Conservation (phyloP, 2,329 filamentous ascomycete genomes). For the Westerdykella sp. region DNA sequence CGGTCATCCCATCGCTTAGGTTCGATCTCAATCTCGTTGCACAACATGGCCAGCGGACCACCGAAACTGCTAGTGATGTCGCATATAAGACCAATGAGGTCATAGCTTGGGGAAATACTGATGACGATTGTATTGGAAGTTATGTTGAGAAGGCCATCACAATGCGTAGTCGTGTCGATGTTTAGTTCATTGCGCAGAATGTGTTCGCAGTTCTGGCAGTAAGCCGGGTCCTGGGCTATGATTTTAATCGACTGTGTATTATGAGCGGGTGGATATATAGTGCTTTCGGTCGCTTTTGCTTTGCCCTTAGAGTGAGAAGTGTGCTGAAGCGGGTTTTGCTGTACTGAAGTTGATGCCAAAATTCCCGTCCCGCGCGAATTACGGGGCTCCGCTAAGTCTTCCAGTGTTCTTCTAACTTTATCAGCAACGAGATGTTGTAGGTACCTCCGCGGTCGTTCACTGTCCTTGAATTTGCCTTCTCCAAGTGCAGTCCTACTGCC, state of each 20-base stretch:
- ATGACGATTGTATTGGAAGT: constrained; percentile 2
- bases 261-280: neutral
- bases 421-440: constrained; percentile 2
- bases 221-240: constrained; percentile 3
- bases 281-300: too few species aligned
- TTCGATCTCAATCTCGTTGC: constrained; percentile 1
- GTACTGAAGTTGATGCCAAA: too few species aligned
- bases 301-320: too few species aligned
- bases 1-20: neutral
- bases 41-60: constrained; percentile 3
- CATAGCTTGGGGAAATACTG: constrained; percentile 1
- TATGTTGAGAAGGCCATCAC: neutral
- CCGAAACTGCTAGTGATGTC: constrained; percentile 1
- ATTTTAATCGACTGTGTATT: neutral
- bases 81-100: neutral
- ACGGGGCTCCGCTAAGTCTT: neutral
- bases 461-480: neutral
- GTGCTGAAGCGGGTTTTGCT: too few species aligned
- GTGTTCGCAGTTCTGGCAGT: neutral
- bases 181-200: neutral
- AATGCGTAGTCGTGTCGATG: neutral
- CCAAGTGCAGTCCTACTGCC: neutral
- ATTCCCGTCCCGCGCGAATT: too few species aligned
- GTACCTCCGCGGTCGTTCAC: neutral
- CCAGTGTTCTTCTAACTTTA: neutral